A percentile compares a stretch with the other conserved stretches of the same genome.
These are phyloP conservation scores for Podila verticillata DNA, from an alignment of 192 early-diverging fungal species.

Conservation along the genomic window DNA sequence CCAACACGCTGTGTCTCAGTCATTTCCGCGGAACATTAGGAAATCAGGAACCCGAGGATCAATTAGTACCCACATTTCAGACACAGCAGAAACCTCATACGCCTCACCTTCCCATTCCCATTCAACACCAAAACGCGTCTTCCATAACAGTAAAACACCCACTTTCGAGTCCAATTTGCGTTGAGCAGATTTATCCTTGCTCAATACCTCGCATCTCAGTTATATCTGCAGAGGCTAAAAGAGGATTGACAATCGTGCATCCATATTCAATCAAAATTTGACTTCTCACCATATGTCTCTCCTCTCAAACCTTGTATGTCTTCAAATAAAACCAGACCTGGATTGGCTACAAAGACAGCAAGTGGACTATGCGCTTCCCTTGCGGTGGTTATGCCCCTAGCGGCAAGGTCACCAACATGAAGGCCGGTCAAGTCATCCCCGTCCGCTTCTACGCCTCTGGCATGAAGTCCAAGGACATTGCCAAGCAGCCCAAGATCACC, in stretches of 20 bases:
- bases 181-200: too few species aligned
- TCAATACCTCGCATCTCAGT: neutral
- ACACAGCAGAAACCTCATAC: too few species aligned
- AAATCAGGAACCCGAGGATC: too few species aligned
- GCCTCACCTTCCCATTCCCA: too few species aligned
- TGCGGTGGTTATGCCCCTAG: conserved; percentile 51
- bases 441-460: conserved; percentile 57
- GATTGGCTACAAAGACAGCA: conserved; percentile 41
- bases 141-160: too few species aligned
- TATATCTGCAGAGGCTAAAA: neutral
- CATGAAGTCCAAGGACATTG: conserved; percentile 23
- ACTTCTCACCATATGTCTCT: neutral
- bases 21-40: too few species aligned
- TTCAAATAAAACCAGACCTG: conserved; percentile 14
- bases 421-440: conserved; percentile 56
- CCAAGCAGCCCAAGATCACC: conserved; percentile 34
- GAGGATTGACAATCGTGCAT: neutral
- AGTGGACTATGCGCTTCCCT: conserved; percentile 31
- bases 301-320: neutral
- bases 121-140: too few species aligned
- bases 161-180: too few species aligned
- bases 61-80: too few species aligned
- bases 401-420: conserved; percentile 55
- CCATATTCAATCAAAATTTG: neutral
- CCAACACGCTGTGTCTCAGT: too few species aligned